Evolutionary conservation across 108 stramenopile genomes (phyloP), one percentile per base, ranked within the genome.

Genomic region (Cyclostephanos tholiformis): DNA sequence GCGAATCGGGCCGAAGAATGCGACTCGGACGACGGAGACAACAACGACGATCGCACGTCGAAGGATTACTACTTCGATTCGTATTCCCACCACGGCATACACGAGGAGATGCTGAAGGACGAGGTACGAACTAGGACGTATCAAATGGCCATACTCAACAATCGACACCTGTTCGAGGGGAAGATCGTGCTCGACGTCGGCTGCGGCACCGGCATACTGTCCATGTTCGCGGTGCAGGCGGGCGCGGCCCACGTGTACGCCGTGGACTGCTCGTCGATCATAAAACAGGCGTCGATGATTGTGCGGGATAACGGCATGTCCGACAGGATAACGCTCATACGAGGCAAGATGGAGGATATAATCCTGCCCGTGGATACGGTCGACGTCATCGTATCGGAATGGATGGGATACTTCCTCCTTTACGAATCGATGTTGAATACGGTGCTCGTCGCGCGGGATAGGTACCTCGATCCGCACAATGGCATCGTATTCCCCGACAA

Each of bases 341-440:
- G 90, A 61, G 92, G 96, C 12, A 97, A 97, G 68, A 81, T 94
- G 29, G 99, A 99, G 79, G 98, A 97, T 36, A 84, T 98, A 29
- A 84, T 94, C 26, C 74, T 98, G 2, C 94, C 91, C 4, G 92
- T 93, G 9, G 55, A 58, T 2, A 38, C 89, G n/a, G 96, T 98
- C 19, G 99, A 99, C 80, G 90, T 98, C 30, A 97, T 99, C 59
- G 86, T 99, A 7, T 95, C 94, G 30, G 99, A 99, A 85, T 98
- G 98, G 97, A 99, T 99, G 96, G 99, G 99, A 36, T 99, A 98
- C 84, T 97, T 96, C 67, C 74, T 98, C 43, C 68, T 98, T 19
- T 98, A 99, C 80, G 98, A 99, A 82, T 94, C 92, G 55, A 99
- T 99, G 98, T 82, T 99, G 32, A 95, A 97, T 67, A 97, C 96